Conservation (phyloP, 2,329 filamentous ascomycete genomes). For the Xylaria sp. region DNA sequence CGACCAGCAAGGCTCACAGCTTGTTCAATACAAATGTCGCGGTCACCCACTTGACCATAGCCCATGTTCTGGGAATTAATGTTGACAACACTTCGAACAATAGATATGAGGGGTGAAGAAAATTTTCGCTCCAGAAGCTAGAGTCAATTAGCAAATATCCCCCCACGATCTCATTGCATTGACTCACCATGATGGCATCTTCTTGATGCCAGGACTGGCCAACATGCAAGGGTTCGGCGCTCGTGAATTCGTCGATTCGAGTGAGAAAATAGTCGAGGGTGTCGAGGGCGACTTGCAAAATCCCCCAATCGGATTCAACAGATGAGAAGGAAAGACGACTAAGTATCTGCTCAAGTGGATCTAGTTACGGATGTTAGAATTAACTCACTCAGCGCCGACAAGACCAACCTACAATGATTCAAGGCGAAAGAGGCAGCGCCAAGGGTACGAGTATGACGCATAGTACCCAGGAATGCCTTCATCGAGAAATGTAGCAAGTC, state of each 20-base stretch:
- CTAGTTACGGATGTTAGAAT: conserved; percentile 43
- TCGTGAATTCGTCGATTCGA: conserved; percentile 55
- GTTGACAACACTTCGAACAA: conserved; percentile 57
- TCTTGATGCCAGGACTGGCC: conserved; percentile 55
- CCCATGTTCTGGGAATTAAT: conserved; percentile 41
- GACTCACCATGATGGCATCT: conserved; percentile 59
- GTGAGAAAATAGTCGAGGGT: conserved; percentile 61
- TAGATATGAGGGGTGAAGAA: conserved; percentile 59
- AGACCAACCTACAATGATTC: conserved; percentile 54
- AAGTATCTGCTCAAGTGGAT: conserved; percentile 64
- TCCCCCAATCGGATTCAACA: conserved; percentile 60
- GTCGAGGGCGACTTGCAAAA: conserved; percentile 59
- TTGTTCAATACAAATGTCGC: conserved; percentile 56
- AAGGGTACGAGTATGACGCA: conserved; percentile 59
- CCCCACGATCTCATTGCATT: background rate
- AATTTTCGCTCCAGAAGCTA: conserved; percentile 63
- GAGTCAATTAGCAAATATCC: conserved; percentile 26
- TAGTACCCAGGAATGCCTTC: conserved; percentile 62
- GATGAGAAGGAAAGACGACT: conserved; percentile 58
- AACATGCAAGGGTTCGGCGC: conserved; percentile 53
- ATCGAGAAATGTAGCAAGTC: conserved; percentile 64
- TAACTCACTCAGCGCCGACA: background rate
- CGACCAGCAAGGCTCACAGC: conserved; percentile 59
- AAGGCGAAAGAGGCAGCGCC: conserved; percentile 61
- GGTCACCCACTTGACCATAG: conserved; percentile 43